Percentiles rank a stretch among this genome's conserved stretches.
Evolutionary conservation across 805 yeast genomes (phyloP).

Genomic region (Candida nemodendra): DNA sequence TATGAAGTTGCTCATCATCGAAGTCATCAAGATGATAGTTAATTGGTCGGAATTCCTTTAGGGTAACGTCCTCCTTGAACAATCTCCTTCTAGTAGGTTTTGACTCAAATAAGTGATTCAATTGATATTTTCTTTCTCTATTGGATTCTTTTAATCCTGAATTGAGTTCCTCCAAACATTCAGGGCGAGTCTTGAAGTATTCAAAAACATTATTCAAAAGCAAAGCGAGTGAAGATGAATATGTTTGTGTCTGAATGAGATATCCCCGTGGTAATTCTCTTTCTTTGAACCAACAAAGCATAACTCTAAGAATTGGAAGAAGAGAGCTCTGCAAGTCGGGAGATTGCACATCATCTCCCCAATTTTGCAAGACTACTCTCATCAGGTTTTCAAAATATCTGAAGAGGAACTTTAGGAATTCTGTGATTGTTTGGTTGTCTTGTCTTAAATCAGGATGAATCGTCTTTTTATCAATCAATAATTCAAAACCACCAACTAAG

Average conservation of each 20-base stretch:
- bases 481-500: conserved; percentile 38
- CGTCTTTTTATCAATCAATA: conserved; percentile 28
- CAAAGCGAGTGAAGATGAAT: conserved; percentile 19
- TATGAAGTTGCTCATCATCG: conserved; percentile 50
- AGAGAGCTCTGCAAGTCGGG: conserved; percentile 26
- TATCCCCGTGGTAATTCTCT: conserved; percentile 39
- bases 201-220: conserved; percentile 19
- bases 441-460: conserved; percentile 25
- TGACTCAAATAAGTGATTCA: conserved; percentile 12
- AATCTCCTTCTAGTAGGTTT: conserved; percentile 51
- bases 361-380: conserved; percentile 22
- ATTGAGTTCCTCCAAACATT: conserved; percentile 5
- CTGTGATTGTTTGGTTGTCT: conserved; percentile 23
- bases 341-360: conserved; percentile 19
- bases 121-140: conserved; percentile 1
- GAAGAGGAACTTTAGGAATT: conserved; percentile 41
- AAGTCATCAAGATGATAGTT: conserved; percentile 58
- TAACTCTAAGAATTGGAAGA: conserved; percentile 45
- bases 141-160: conserved; percentile 4
- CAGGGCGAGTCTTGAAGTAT: conserved; percentile 14
- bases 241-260: conserved; percentile 25
- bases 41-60: conserved; percentile 59
- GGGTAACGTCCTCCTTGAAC: conserved; percentile 62
- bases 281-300: conserved; percentile 57
- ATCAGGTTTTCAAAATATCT: conserved; percentile 38